Base-by-base conservation (phyloP, 2,329 filamentous ascomycete species). In the Diaporthe aspalathi region DNA sequence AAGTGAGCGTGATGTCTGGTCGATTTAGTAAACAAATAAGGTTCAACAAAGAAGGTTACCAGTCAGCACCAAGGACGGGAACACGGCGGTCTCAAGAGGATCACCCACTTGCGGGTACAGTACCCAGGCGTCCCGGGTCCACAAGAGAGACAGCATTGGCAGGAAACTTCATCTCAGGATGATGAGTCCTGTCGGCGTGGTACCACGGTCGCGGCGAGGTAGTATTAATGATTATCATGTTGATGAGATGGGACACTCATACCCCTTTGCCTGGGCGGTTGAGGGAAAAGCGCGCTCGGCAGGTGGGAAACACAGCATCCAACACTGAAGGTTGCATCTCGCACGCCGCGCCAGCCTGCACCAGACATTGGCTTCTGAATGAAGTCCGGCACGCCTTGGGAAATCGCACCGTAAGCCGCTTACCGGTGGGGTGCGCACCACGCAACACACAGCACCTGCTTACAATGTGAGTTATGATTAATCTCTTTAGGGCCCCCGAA, bases 381-480 rank as follows among this genome's bases (percentile, higher is more conserved):
- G 27, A 52, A 17, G 43, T 27, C 43, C 35, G 35, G 50, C 60
- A 50, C 32, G 45, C 45, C 35, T 52, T 70, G 71, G 62, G 56
- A 50, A 40, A 50, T 22, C 45, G 52, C 47, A 62, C 45, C 67
- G 50, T 40, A 43, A 72, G 67, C 52, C 53, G 54, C 67, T 62
- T 43, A 70, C 67, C 47, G 60, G 60, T 54, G 35, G 35, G 67
- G 29, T 50, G 29, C 60, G 45, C 29, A 50, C 43, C 38, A 50
- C 60, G 47, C 60, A 50, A 22, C 45, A 50, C 43, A 32, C 29
- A 50, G n/a, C 32, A 22, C 60, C n/a, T 65, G 43, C 45, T 45
- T 50, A 29, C 27, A 35, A 62, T 65, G 45, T 70, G 47, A 45
- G 29, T 65, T 65, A 50, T 65, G 60, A 65, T 65, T 22, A 32